Evolutionary conservation across 2,329 filamentous ascomycete genomes (phyloP).

Genomic region (Penicillium sp.): DNA sequence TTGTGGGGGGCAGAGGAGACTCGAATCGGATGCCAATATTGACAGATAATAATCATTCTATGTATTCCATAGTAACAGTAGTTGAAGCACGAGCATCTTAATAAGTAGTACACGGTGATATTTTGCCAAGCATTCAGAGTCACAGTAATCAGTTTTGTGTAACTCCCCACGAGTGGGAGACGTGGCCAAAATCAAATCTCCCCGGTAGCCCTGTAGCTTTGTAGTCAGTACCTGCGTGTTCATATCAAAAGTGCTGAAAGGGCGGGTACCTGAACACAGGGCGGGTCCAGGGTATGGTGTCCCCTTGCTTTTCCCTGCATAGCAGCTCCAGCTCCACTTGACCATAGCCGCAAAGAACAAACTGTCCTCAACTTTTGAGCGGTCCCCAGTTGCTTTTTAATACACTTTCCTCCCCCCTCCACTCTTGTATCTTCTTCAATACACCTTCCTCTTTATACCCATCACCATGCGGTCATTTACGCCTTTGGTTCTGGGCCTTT

Average conservation of each 20-base stretch:
- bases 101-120: not conserved
- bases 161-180: not conserved
- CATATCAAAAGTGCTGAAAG: not conserved
- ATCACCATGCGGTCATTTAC: slow-evolving; percentile 39
- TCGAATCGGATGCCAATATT: not conserved
- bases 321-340: slow-evolving; percentile 25
- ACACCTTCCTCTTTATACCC: slow-evolving; percentile 10
- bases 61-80: too few species aligned
- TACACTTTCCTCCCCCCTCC: slow-evolving; percentile 6
- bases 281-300: not conserved
- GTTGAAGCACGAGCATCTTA: too few species aligned
- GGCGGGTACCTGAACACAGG: not conserved
- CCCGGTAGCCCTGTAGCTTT: not conserved
- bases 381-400: slow-evolving; percentile 1
- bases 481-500: slow-evolving; percentile 39
- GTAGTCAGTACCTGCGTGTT: not conserved
- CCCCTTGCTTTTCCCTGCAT: slow-evolving; percentile 14
- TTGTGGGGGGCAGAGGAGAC: not conserved
- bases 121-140: not conserved
- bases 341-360: slow-evolving; percentile 38
- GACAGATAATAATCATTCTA: not conserved
- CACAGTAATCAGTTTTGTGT: not conserved
- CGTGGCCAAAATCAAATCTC: not conserved
- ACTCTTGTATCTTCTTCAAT: slow-evolving; percentile 2
- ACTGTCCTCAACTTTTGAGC: slow-evolving; percentile 36